phyloP scores from a whole-genome alignment of 805 yeast genomes.

The Wickerhamomyces pijperi region DNA sequence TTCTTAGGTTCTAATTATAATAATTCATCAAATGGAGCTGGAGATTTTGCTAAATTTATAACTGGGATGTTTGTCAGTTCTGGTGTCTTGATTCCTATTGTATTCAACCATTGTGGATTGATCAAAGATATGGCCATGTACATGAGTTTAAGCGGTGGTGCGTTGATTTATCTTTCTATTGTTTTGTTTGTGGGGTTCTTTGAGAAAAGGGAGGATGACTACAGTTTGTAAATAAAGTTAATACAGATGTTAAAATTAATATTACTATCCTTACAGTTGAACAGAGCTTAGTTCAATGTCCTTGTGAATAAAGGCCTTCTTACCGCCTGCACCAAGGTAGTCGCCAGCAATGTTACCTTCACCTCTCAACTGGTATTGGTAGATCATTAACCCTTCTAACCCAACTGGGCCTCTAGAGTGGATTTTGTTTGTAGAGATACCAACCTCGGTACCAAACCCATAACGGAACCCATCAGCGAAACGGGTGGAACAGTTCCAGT shows the following conservation, averaged over 20 bases:
- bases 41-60: conserved; percentile 69
- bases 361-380: conserved; percentile 89
- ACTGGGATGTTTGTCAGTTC: conserved; percentile 70
- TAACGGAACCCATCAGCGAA: conserved; percentile 98
- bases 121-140: conserved; percentile 60
- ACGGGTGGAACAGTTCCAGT: conserved; percentile 95
- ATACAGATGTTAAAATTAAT: too few species aligned
- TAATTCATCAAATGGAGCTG: too few species aligned
- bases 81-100: conserved; percentile 66
- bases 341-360: conserved; percentile 88
- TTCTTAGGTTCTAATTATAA: conserved; percentile 12
- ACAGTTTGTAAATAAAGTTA: conserved; percentile 6
- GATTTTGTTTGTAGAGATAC: conserved; percentile 91
- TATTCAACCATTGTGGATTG: conserved; percentile 65
- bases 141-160: conserved; percentile 80
- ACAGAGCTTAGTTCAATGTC: conserved; percentile 28
- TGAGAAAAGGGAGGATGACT: conserved; percentile 31
- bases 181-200: conserved; percentile 75
- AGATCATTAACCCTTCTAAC: conserved; percentile 89
- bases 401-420: conserved; percentile 99
- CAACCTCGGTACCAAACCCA: conserved; percentile 98
- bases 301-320: conserved; percentile 64
- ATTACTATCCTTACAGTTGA: neutral
- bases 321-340: conserved; percentile 89
- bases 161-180: conserved; percentile 71